Evolutionary conservation across 805 yeast species (phyloP), one percentile per base, ranked within the genome.

Genomic region (Hanseniaspora osmophila): DNA sequence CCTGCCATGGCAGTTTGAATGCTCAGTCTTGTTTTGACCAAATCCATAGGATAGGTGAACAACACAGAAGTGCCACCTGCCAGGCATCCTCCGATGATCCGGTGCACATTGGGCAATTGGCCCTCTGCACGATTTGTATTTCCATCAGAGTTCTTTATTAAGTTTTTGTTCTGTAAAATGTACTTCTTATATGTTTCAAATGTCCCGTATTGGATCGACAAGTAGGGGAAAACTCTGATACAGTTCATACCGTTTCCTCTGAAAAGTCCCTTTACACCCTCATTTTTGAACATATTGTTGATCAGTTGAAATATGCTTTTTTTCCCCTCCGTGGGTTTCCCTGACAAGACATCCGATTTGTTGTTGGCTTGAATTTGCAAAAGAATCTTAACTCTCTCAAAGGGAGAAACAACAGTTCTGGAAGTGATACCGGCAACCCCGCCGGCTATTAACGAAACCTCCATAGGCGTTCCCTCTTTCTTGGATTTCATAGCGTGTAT

Each of bases 161-260:
- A 13, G 9, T 27, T 33, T 1, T 41, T 40, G 2, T 59, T 55
- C 32, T 59, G 55, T 45, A 62, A 55, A 10, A 74, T 50, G 32
- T 64, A 48, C 32, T 54, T 65, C 57, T 78, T 83, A 53, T 73
- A 64, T 53, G 60, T 69, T 53, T 90, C 90, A 61, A 83, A 90
- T 7, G 83, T 86, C 29, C 86, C 75, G 65, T 85, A 90, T 64
- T 90, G 98, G 12, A 87, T 94, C 0, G 97, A 96, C 48, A 90
- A 79, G 58, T 90, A 90, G 1, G 98, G 98, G 49, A 90, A 77
- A 22, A 92, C 85, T 45, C 98, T 69, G 1, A 90, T 63, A 67
- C 96, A 88, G 61, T 90, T 90, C 49, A 85, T 69, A 0, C 90
- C 84, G 62, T 90, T 90, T 1, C 98, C 98, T 42, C 97, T 68